Base-by-base conservation (phyloP, 139 green algal genomes). In the Nannochloris sp. region DNA sequence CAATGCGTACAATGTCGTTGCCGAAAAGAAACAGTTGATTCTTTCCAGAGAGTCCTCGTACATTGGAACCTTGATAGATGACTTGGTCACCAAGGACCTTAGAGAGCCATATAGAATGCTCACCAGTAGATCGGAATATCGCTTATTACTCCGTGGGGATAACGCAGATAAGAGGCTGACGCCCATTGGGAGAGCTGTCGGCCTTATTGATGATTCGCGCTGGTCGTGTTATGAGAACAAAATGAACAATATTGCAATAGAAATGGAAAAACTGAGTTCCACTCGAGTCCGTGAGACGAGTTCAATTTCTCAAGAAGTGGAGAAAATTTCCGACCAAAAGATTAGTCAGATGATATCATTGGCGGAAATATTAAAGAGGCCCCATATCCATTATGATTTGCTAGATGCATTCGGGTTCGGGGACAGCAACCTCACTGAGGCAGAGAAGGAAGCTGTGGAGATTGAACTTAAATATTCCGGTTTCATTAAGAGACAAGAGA, bases 51-150 rank as follows among this genome's bases (percentile, higher is more conserved):
- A 93, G 49, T 87, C 71, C 30, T 89, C 76, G 56, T 96, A 96
- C 77, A 71, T 97, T 4, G 93, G 93, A 57, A 97, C 93, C 0
- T 82, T 98, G 1, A 73, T 97, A 5, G 92, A 98, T 74, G 92
- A 98, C 73, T 76, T 98, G 44, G 88, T 95, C 4, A 97, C 89
- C 23, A 97, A 97, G 75, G 92, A 97, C 62, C 67, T 97, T 56
- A 67, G 87, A 46, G 93, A 97, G 68, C 92, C 93, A 0, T 98
- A 98, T 82, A 84, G 92, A 60, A 95, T 98, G 88, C 87, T 97
- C 53, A 97, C 88, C 28, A 63, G 44, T 49, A 79, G 87, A 40
- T 94, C 83, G 13, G 91, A 97, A 82, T 96, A 95, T 73, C 84
- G 93, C 5, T 80, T 98, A 71, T 66, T 96, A 70, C 79, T 98